Conservation (phyloP, 2,329 filamentous ascomycete species). For the Trichoderma arundinaceum region DNA sequence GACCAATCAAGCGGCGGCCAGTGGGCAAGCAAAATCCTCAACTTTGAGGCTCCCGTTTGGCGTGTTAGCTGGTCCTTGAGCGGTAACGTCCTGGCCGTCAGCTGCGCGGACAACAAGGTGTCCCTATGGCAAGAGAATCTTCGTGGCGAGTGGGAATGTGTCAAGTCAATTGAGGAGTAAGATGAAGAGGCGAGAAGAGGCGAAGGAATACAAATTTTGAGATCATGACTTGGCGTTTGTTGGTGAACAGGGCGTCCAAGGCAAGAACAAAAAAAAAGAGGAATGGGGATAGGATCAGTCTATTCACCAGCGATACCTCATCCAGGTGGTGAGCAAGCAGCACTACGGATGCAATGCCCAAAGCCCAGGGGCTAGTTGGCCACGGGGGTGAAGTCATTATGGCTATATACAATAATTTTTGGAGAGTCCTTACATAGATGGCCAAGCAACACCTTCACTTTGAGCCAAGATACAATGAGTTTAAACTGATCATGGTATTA, state of each 20-base stretch:
- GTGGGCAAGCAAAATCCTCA: slow-evolving; percentile 85
- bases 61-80: slow-evolving; percentile 97
- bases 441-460: not conserved
- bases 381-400: not conserved
- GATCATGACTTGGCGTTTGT: slow-evolving; percentile 18
- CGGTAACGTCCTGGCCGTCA: slow-evolving; percentile 93
- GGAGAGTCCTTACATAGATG: slow-evolving; percentile 15
- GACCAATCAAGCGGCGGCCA: slow-evolving; percentile 66
- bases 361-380: not conserved
- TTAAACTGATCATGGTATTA: not conserved
- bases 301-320: not conserved
- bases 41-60: slow-evolving; percentile 91
- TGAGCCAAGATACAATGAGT: not conserved
- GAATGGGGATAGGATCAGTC: slow-evolving; percentile 17
- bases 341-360: not conserved
- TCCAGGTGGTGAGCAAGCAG: not conserved
- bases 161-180: slow-evolving; percentile 94
- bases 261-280: slow-evolving; percentile 34
- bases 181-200: not conserved
- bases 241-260: slow-evolving; percentile 46
- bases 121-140: slow-evolving; percentile 98
- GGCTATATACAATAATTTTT: not conserved
- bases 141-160: slow-evolving; percentile 93
- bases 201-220: slow-evolving; percentile 5
- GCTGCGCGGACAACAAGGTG: slow-evolving; percentile 94